Evolutionary conservation across 2,329 filamentous ascomycete species (phyloP).

Genomic region (Metarhizium brunneum): DNA sequence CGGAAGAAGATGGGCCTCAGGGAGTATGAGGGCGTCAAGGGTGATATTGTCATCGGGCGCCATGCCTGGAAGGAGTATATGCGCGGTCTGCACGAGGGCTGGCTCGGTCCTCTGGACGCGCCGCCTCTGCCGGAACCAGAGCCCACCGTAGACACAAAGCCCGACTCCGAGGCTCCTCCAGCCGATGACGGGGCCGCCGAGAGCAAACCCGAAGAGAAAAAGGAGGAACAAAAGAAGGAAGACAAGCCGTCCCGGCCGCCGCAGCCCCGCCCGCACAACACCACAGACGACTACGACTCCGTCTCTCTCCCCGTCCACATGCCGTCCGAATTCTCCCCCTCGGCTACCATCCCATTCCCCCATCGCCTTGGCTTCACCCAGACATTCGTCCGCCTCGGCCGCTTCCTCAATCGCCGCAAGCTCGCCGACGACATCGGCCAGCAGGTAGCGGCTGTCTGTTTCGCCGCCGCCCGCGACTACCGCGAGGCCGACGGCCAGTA

Average conservation of each 20-base stretch:
- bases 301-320: slow-evolving; percentile 54
- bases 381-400: slow-evolving; percentile 75
- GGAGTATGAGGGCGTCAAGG: slow-evolving; percentile 64
- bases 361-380: slow-evolving; percentile 90
- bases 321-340: slow-evolving; percentile 65
- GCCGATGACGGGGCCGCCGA: slow-evolving; percentile 16
- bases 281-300: slow-evolving; percentile 59
- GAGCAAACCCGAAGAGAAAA: slow-evolving; percentile 20
- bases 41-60: slow-evolving; percentile 81
- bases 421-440: slow-evolving; percentile 85
- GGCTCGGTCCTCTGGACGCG: slow-evolving; percentile 74
- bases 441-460: slow-evolving; percentile 76
- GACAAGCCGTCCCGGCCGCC: slow-evolving; percentile 47
- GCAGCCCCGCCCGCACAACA: slow-evolving; percentile 67
- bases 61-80: slow-evolving; percentile 98
- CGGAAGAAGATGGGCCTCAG: slow-evolving; percentile 58
- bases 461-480: slow-evolving; percentile 48
- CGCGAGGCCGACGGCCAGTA: slow-evolving; percentile 28
- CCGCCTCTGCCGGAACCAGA: slow-evolving; percentile 30
- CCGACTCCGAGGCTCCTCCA: slow-evolving; percentile 10
- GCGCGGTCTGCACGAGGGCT: slow-evolving; percentile 87
- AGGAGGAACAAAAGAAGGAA: slow-evolving; percentile 30
- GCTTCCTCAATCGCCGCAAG: slow-evolving; percentile 75
- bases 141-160: slow-evolving; percentile 8
- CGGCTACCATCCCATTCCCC: slow-evolving; percentile 65